These are phyloP conservation scores for Fagopyrum tataricum DNA, from an alignment of 148 eudicot species.

Conservation along the genomic window DNA sequence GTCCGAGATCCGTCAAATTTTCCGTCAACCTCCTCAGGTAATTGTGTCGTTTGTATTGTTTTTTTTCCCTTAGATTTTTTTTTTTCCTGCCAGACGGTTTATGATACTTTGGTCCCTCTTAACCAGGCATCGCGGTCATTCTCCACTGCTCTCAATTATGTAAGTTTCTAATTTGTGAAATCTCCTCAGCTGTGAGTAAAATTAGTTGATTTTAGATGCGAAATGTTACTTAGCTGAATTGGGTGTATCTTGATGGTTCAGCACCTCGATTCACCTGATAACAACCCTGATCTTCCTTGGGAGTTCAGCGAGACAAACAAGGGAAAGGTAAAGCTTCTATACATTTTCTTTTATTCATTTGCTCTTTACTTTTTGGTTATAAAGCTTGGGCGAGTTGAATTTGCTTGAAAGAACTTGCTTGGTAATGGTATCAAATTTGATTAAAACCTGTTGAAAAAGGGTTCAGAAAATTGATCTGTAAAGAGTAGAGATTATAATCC, in stretches of 20 bases:
- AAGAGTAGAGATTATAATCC: not conserved
- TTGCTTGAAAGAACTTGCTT: no score
- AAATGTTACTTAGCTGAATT: not conserved
- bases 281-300: constrained; percentile 69
- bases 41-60: not conserved
- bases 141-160: constrained; percentile 85
- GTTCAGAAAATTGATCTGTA: not conserved
- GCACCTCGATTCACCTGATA: constrained; percentile 85
- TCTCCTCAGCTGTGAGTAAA: not conserved
- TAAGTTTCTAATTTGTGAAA: constrained; percentile 30
- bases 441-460: no score
- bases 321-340: constrained; percentile 33
- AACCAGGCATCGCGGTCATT: constrained; percentile 61
- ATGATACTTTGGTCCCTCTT: not conserved
- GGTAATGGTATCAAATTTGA: no score
- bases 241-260: constrained; percentile 16
- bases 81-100: not conserved
- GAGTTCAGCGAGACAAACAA: constrained; percentile 56
- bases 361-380: no score
- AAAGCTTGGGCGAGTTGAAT: no score
- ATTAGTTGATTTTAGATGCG: not conserved
- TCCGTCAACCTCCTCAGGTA: constrained; percentile 54
- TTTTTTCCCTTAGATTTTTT: not conserved
- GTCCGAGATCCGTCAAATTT: constrained; percentile 56
- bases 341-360: no score